A percentile compares a stretch with the other conserved stretches of the same genome.
Conservation (phyloP, 1,284 basidiomycete genomes). For the Melampsora americana region DNA sequence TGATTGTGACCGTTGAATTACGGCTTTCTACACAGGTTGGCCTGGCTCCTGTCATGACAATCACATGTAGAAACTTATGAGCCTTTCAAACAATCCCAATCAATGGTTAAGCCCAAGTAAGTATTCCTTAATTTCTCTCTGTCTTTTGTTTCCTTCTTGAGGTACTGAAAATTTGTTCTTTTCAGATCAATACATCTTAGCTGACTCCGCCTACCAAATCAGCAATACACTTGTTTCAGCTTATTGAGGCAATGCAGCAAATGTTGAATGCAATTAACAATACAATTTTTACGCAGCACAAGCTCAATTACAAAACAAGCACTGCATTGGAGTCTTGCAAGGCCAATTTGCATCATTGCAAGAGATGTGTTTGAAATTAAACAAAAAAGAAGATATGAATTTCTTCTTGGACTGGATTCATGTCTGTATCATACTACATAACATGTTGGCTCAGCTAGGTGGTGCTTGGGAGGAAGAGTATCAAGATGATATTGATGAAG, state of each 20-base stretch:
- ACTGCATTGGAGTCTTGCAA: constrained; percentile 21
- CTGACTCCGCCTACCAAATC: constrained; percentile 10
- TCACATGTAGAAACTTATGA: background rate
- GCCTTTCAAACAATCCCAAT: background rate
- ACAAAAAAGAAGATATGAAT: background rate
- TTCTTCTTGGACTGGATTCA: constrained; percentile 9
- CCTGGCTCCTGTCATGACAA: constrained; percentile 13
- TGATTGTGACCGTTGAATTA: constrained; percentile 10
- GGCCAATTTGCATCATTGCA: background rate
- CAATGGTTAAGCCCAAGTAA: background rate
- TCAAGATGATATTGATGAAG: too few species aligned
- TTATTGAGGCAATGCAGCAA: constrained; percentile 7
- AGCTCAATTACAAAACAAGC: background rate
- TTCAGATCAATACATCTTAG: constrained; percentile 22
- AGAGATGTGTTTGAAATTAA: background rate
- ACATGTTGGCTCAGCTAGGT: constrained; percentile 4
- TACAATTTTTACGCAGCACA: constrained; percentile 16
- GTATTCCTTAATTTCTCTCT: background rate
- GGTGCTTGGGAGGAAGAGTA: constrained; percentile 9
- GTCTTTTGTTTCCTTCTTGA: background rate
- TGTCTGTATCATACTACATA: constrained; percentile 15
- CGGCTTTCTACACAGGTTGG: constrained; percentile 8
- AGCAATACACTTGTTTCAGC: background rate
- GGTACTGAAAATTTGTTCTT: background rate
- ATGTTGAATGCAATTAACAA: background rate